Base-by-base conservation (phyloP, 1,284 basidiomycete species). In the Leccinum cinnamomeum region DNA sequence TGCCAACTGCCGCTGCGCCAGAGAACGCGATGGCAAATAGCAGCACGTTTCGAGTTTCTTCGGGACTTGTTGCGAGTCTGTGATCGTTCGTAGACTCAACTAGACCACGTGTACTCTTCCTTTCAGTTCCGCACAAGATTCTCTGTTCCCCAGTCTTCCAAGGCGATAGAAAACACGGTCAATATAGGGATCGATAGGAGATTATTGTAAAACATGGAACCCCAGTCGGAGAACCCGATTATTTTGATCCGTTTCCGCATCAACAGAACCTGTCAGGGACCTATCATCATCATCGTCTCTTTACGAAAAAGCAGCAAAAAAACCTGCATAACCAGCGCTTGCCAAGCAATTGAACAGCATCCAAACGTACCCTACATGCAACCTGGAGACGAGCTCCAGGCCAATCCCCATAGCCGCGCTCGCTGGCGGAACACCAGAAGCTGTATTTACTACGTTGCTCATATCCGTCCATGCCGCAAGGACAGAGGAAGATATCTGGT, bases 181-280 rank as follows among this genome's bases (percentile, higher is more conserved):
- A 99, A 82, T 41, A 98, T 87, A 50, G 97, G 95, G 69, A 99
- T 95, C 39, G 94, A 97, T 56, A 99, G 82, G 58, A 98, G 77
- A 78, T 99, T 99, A 82, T 98, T 98, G 82, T 98, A 99, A 79
- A 95, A 98, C 97, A 99, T 98, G 28, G 96, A 92, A 75, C 99
- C 97, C 96, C 95, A 98, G 75, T 99, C 97, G 65, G 95, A 97
- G 81, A 99, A 99, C 46, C 94, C 94, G n/a, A 95, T 98, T 50
- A 85, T 76, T 81, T 99, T 99, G 82, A 99, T 99, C 63, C 92
- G 86, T 78, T 97, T 98, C 66, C 97, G 88, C 97, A 99, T 99
- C 59, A 92, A 85, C 60, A 99, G 83, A 51, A 96, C 91, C 94
- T 95, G 62, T 53, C 37, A 33, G 35, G 20, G 23, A 20, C 2